Conservation (phyloP, 148 eudicot genomes). For the Nepenthes mirabilis region DNA sequence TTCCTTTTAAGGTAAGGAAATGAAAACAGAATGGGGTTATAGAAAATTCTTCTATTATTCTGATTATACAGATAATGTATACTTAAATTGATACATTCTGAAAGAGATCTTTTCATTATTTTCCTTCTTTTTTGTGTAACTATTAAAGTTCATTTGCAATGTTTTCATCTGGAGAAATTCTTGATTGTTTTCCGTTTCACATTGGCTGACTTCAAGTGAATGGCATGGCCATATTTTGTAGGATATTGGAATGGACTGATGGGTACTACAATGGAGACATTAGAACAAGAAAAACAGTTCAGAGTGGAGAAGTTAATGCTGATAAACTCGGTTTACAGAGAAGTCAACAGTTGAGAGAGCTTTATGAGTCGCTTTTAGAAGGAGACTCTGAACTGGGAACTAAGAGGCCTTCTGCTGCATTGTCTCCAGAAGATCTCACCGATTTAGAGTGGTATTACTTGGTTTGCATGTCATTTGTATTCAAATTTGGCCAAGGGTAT, state of each 20-base stretch:
- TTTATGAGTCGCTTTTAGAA: conserved; percentile 33
- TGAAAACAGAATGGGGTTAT: no score
- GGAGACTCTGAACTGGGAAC: conserved; percentile 26
- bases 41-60: no score
- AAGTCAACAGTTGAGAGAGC: conserved; percentile 44
- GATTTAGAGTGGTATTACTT: conserved; percentile 57
- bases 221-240: conserved; percentile 1
- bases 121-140: no score
- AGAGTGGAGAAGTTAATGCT: conserved; percentile 20
- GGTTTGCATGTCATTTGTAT: conserved; percentile 55
- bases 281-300: conserved; percentile 22
- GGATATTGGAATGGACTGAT: conserved; percentile 50
- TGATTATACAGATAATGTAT: no score
- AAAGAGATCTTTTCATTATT: no score
- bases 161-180: no score
- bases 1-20: no score
- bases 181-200: background rate
- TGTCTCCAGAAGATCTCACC: conserved; percentile 40
- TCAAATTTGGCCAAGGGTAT: conserved; percentile 42
- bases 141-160: no score
- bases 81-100: no score
- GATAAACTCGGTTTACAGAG: conserved; percentile 31
- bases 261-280: conserved; percentile 56
- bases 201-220: background rate
- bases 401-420: conserved; percentile 17